Evolutionary conservation across 2,329 filamentous ascomycete genomes (phyloP).

Genomic region (Botryosphaeria agaves): DNA sequence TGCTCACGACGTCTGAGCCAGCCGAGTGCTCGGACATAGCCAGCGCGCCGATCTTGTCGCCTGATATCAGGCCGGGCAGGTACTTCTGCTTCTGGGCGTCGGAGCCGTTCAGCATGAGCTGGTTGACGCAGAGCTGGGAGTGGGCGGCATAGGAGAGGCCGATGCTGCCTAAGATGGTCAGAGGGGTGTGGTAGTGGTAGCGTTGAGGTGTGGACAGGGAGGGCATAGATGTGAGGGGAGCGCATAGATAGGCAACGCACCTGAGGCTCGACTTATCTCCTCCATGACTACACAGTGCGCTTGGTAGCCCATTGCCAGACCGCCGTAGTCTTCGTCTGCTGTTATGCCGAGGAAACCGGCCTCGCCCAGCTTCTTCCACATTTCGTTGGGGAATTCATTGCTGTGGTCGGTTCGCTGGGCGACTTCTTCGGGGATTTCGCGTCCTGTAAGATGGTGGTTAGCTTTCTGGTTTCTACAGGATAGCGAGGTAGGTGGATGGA

Average conservation of each 20-base stretch:
- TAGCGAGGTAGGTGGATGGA: no score
- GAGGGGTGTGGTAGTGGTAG: no score
- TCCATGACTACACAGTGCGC: constrained; percentile 93
- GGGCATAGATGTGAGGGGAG: background rate
- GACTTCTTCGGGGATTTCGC: constrained; percentile 72
- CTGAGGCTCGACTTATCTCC: constrained; percentile 77
- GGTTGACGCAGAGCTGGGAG: constrained; percentile 91
- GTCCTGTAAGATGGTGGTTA: constrained; percentile 26
- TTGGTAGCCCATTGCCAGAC: constrained; percentile 84
- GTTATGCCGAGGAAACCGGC: constrained; percentile 86
- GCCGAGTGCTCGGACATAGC: constrained; percentile 91
- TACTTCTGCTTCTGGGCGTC: constrained; percentile 62
- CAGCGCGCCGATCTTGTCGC: constrained; percentile 67
- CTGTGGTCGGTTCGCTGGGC: constrained; percentile 66
- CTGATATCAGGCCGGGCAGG: constrained; percentile 65
- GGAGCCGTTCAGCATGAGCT: constrained; percentile 78
- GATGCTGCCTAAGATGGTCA: constrained; percentile 35
- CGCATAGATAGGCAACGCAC: constrained; percentile 12
- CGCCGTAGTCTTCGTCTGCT: constrained; percentile 81
- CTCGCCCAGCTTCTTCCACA: constrained; percentile 89
- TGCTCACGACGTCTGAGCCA: constrained; percentile 86
- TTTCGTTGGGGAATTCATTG: constrained; percentile 76
- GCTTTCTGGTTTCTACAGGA: background rate
- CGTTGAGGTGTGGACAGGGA: background rate
- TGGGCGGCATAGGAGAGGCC: constrained; percentile 90